Evolutionary conservation across 1,284 basidiomycete species (phyloP).

Genomic region (Leccinum pachyderme): DNA sequence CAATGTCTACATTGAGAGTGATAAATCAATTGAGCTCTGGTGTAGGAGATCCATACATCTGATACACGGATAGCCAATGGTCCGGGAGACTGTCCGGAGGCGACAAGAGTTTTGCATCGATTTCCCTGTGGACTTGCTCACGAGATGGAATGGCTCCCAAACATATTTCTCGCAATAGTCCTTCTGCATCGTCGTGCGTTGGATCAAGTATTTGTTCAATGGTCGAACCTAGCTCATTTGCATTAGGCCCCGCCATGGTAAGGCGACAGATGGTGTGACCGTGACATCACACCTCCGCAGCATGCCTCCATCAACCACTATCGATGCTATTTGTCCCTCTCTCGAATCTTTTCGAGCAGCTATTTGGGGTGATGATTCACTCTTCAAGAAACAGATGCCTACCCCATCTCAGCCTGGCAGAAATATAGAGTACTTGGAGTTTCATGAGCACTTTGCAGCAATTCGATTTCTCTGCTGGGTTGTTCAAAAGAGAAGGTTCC

Average conservation of each 20-base stretch:
- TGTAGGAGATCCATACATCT: slow-evolving; percentile 53
- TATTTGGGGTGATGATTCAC: not conserved
- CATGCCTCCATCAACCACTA: no score
- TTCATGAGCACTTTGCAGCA: not conserved
- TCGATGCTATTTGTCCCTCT: no score
- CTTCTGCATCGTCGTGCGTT: slow-evolving; percentile 37
- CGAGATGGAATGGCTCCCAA: slow-evolving; percentile 55
- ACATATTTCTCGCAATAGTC: slow-evolving; percentile 51
- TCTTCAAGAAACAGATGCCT: not conserved
- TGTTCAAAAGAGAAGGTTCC: not conserved
- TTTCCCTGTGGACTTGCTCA: slow-evolving; percentile 58
- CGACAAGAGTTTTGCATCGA: slow-evolving; percentile 67
- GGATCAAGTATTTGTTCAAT: slow-evolving; percentile 51
- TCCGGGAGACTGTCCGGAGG: slow-evolving; percentile 61
- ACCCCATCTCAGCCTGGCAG: not conserved
- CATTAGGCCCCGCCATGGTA: slow-evolving; percentile 17
- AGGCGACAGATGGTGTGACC: not conserved
- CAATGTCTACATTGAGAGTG: slow-evolving; percentile 54
- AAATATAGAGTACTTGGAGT: not conserved
- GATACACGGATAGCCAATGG: slow-evolving; percentile 73
- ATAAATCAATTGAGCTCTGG: slow-evolving; percentile 21
- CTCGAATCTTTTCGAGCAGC: not conserved
- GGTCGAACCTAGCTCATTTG: slow-evolving; percentile 26
- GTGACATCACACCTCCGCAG: no score
- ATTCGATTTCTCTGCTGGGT: not conserved